phyloP scores from a whole-genome alignment of 176 grass and related monocot genomes.

The Puya raimondii region DNA sequence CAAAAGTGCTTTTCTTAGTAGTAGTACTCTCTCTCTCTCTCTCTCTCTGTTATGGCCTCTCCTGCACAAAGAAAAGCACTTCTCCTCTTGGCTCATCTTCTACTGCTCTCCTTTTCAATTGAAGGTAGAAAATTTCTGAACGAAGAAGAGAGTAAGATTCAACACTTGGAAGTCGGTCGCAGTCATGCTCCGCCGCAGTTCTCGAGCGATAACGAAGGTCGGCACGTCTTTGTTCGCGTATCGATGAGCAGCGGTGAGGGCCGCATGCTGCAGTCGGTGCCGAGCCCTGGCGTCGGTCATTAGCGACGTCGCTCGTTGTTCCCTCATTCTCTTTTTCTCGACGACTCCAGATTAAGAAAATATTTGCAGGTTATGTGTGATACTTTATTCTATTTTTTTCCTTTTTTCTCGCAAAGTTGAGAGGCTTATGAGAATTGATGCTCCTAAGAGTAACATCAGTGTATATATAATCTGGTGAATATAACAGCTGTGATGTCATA shows the following conservation, averaged over 20 bases:
- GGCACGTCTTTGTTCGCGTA: neutral
- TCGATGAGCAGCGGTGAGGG: neutral
- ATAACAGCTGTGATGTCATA: too few relatives aligned
- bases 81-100: neutral
- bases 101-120: neutral
- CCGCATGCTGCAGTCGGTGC: neutral
- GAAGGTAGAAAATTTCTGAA: neutral
- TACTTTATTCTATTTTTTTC: too few relatives aligned
- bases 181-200: neutral
- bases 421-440: too few relatives aligned
- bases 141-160: neutral
- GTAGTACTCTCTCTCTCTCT: neutral
- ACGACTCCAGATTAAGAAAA: too few relatives aligned
- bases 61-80: neutral
- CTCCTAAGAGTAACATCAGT: too few relatives aligned
- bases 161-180: neutral
- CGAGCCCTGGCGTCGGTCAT: neutral
- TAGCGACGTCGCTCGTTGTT: neutral
- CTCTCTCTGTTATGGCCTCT: neutral
- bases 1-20: neutral
- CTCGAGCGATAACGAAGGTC: neutral
- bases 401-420: too few relatives aligned
- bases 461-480: too few relatives aligned
- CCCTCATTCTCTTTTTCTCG: too few relatives aligned
- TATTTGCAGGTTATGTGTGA: too few relatives aligned